Conservation (phyloP, 163 green algal species). For the Chlamydomonas reinhardtii region DNA sequence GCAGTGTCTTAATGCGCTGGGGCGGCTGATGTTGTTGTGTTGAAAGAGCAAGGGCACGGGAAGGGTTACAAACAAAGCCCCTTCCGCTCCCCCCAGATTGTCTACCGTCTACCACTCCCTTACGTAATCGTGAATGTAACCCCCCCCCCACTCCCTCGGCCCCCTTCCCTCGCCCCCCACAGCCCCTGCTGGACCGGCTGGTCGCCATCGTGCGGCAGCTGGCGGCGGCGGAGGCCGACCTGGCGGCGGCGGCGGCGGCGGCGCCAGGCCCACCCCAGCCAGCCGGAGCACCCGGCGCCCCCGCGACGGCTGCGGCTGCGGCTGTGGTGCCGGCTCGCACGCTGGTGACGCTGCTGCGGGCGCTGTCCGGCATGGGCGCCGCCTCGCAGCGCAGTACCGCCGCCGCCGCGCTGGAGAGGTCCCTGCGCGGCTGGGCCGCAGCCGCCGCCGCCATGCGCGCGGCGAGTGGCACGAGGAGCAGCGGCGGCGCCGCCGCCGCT, state of each 20-base stretch:
- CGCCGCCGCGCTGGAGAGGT: not conserved
- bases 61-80: too few species aligned
- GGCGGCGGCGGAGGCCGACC: too few species aligned
- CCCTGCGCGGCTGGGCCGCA: not conserved
- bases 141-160: too few species aligned
- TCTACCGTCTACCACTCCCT: too few species aligned
- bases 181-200: slow-evolving; percentile 24
- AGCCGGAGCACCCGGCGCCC: not conserved
- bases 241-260: not conserved
- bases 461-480: too few species aligned
- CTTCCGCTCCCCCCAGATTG: too few species aligned
- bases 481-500: too few species aligned
- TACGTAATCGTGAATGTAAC: too few species aligned
- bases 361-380: not conserved
- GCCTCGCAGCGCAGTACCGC: slow-evolving; percentile 4
- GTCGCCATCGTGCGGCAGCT: not conserved
- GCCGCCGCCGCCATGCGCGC: not conserved
- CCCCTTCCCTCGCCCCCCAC: not conserved
- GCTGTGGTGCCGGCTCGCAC: not conserved
- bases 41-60: too few species aligned
- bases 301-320: not conserved
- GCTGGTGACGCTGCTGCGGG: slow-evolving; percentile 29
- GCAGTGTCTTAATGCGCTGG: too few species aligned
- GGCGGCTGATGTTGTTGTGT: too few species aligned
- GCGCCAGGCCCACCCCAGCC: not conserved